Percentiles rank a stretch among this genome's conserved stretches.
phyloP scores from a whole-genome alignment of 441 rosid genomes.

The Bruguiera hainesii region DNA sequence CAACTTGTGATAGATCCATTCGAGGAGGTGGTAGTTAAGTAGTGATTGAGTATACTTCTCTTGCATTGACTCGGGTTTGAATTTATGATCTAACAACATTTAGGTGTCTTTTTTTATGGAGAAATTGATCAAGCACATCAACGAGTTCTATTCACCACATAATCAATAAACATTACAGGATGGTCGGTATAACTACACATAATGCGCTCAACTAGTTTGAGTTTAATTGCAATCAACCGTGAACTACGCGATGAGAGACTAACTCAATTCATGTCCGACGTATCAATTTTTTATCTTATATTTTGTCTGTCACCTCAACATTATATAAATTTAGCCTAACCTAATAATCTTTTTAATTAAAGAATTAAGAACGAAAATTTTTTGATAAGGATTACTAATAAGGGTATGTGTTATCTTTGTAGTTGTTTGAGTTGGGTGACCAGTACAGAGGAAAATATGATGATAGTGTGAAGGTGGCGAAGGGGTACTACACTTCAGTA shows the following conservation, averaged over 20 bases:
- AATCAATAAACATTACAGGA: not conserved
- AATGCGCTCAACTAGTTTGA: constrained; percentile 9
- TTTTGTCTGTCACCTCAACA: too few relatives aligned
- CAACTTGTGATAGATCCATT: not conserved
- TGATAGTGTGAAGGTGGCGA: constrained; percentile 60
- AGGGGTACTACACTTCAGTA: constrained; percentile 76
- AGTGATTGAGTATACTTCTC: too few relatives aligned
- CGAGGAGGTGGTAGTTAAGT: too few relatives aligned
- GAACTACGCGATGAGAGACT: not conserved
- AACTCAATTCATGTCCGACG: too few relatives aligned
- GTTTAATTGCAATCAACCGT: not conserved
- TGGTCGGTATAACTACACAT: constrained; percentile 3
- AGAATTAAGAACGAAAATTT: not conserved
- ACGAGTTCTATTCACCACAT: constrained; percentile 17
- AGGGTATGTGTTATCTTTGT: constrained; percentile 19
- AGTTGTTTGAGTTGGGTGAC: constrained; percentile 89
- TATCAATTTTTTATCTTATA: too few relatives aligned
- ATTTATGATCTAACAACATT: too few relatives aligned
- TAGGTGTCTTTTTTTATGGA: too few relatives aligned
- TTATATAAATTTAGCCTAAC: too few relatives aligned
- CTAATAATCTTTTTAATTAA: not conserved
- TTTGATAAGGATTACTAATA: not conserved
- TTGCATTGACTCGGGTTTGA: too few relatives aligned
- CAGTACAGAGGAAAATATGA: constrained; percentile 73
- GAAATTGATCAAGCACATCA: too few relatives aligned